Percentiles rank a stretch among this genome's conserved stretches.
These are phyloP conservation scores for Pythium phragmiticola DNA, from an alignment of 352 stramenopile species.

Conservation along the genomic window DNA sequence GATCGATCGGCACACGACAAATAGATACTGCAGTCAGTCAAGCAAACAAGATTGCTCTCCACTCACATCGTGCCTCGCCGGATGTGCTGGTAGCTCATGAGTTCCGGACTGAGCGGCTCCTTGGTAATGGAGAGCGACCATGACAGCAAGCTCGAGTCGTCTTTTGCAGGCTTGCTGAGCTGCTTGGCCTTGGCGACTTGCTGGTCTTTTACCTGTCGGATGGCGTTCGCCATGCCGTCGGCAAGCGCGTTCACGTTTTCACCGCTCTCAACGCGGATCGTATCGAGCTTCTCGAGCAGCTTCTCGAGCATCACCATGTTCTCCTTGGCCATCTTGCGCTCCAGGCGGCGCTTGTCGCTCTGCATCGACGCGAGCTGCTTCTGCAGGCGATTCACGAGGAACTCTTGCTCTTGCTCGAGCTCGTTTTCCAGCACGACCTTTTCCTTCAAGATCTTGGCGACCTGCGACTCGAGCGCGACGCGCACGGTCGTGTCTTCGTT, in stretches of 20 bases:
- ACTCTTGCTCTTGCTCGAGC: conserved; percentile 87
- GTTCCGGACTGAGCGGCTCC: conserved; percentile 46
- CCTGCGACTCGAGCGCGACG: conserved; percentile 70
- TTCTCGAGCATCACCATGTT: conserved; percentile 69
- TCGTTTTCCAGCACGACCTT: conserved; percentile 87
- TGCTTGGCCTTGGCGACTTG: conserved; percentile 51
- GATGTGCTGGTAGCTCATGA: conserved; percentile 67
- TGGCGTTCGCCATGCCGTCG: conserved; percentile 47
- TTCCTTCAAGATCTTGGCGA: conserved; percentile 79
- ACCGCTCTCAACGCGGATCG: conserved; percentile 48
- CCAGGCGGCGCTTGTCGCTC: conserved; percentile 66
- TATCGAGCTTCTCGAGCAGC: conserved; percentile 62
- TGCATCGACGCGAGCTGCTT: conserved; percentile 76
- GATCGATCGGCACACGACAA: conserved; percentile 1
- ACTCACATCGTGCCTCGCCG: conserved; percentile 77
- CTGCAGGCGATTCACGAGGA: conserved; percentile 82
- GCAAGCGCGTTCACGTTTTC: conserved; percentile 64
- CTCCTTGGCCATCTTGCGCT: conserved; percentile 74
- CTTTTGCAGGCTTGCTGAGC: conserved; percentile 50
- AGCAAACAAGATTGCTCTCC: neutral
- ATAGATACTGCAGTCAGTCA: neutral
- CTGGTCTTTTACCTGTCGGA: conserved; percentile 29
- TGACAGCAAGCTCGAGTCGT: conserved; percentile 57
- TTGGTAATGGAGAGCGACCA: conserved; percentile 36
- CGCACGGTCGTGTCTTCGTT: conserved; percentile 64